A percentile compares a stretch with the other conserved stretches of the same genome.
Conservation (phyloP, 352 stramenopile species). For the Thalassiosira mediterranea region DNA sequence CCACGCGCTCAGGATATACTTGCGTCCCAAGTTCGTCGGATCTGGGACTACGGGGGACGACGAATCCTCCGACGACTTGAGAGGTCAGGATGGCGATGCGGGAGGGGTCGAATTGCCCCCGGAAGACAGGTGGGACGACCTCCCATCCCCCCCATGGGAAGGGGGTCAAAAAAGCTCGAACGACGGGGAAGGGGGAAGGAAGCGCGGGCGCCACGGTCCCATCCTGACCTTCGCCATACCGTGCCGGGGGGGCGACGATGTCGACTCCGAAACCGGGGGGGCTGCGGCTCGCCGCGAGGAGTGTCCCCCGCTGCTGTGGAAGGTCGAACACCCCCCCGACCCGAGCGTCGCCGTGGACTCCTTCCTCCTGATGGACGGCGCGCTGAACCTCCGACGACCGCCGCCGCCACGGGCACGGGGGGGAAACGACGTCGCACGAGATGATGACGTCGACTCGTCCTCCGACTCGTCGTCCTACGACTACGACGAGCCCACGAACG, state of each 20-base stretch:
- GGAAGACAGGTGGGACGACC: constrained; percentile 39
- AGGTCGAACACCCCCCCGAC: constrained; percentile 72
- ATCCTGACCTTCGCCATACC: constrained; percentile 67
- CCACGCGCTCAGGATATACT: constrained; percentile 66
- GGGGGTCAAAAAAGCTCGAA: not conserved
- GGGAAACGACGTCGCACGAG: no score
- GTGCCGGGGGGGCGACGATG: constrained; percentile 23
- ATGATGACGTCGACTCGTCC: not conserved
- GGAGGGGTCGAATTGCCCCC: constrained; percentile 40
- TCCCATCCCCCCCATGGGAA: constrained; percentile 34
- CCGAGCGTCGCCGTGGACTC: constrained; percentile 66
- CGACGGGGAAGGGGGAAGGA: not conserved
- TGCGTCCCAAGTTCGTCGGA: constrained; percentile 54
- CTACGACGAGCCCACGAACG: constrained; percentile 63
- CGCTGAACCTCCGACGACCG: constrained; percentile 53
- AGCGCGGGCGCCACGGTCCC: constrained; percentile 24
- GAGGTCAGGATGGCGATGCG: not conserved
- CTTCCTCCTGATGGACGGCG: constrained; percentile 72
- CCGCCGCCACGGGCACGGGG: no score
- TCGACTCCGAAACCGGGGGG: not conserved
- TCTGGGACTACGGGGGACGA: constrained; percentile 1
- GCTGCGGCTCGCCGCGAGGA: constrained; percentile 34
- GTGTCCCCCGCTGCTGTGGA: constrained; percentile 77
- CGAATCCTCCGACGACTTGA: not conserved
- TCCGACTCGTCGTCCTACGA: constrained; percentile 29